Evolutionary conservation across 1,139 yeast genomes (phyloP), one percentile per base, ranked within the genome.

Genomic region (Kurtzmaniella quercitrusa): DNA sequence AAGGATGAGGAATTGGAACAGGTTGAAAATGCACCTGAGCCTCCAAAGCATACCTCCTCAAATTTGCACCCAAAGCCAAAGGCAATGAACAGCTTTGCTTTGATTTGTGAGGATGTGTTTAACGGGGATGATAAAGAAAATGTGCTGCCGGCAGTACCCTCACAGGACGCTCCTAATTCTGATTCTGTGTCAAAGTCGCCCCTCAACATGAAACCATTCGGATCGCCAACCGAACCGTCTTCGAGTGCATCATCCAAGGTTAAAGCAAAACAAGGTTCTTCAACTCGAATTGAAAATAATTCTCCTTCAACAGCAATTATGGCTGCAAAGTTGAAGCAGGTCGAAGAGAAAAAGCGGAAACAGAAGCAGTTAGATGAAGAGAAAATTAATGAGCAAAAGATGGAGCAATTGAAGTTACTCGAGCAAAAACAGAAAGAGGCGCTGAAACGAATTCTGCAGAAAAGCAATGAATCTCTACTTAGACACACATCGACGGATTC

Each of bases 61-160:
- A n/a, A n/a, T n/a, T n/a, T n/a, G n/a, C n/a, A n/a, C n/a, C n/a
- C n/a, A n/a, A 26, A 9, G 12, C 30, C 30, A 12, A 30, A 14
- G 16, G 15, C 71, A 0, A 52, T 66, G 20, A 45, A 57, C 32
- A 63, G 64, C 46, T 68, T 68, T 48, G 64, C 60, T 42, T 46
- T 51, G 43, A 60, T 66, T 22, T 65, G 66, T 49, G 65, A 63
- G 39, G 69, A 64, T 43, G 56, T 65, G 20, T 66, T 67, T 44
- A 54, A 52, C 38, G 54, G 51, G 26, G 48, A 50, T 11, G 14
- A 34, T 34, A 34, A 34, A 16, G 37, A 34, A 34, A 34, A 34
- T 19, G 22, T 34, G 15, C 21, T 19, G 21, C 37, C 37, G 21
- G 34, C 34, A 30, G 34, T 30, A 30, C 26, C 26, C 12, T 19